Evolutionary conservation across 257 asterid genomes (phyloP).

Genomic region (Datura wrightii): DNA sequence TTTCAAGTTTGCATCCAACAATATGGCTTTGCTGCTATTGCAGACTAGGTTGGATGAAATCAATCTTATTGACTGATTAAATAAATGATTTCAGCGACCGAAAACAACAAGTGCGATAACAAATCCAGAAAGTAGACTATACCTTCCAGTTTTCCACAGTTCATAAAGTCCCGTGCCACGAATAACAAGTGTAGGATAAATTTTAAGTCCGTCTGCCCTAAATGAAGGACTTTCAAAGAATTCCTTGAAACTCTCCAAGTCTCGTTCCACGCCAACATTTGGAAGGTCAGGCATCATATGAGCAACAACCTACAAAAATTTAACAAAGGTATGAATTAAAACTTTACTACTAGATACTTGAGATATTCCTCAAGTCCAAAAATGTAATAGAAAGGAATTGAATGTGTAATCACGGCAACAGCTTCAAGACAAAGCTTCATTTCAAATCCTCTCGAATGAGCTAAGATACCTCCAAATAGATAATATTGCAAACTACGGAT

Average conservation of each 20-base stretch:
- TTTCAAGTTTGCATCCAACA: constrained; percentile 27
- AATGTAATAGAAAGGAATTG: background rate
- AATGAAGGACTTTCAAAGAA: constrained; percentile 94
- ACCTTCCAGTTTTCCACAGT: constrained; percentile 99
- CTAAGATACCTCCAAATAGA: background rate
- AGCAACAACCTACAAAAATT: constrained; percentile 80
- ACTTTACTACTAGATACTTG: background rate
- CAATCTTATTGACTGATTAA: background rate
- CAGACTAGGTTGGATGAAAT: background rate
- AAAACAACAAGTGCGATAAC: background rate
- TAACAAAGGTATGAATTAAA: background rate
- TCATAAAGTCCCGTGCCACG: constrained; percentile 99
- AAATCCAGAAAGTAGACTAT: constrained; percentile 1
- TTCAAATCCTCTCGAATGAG: background rate
- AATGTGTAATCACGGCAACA: background rate
- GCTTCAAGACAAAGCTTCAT: constrained; percentile 6
- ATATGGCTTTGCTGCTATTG: no score
- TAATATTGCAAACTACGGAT: background rate
- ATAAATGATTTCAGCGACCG: background rate
- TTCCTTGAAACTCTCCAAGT: constrained; percentile 96
- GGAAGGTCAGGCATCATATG: constrained; percentile 99
- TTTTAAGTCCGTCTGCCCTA: constrained; percentile 96
- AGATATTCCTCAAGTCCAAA: background rate
- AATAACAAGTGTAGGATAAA: constrained; percentile 95
- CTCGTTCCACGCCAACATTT: constrained; percentile 97